Base-by-base conservation (phyloP, 805 yeast species). In the Komagataella pastoris region DNA sequence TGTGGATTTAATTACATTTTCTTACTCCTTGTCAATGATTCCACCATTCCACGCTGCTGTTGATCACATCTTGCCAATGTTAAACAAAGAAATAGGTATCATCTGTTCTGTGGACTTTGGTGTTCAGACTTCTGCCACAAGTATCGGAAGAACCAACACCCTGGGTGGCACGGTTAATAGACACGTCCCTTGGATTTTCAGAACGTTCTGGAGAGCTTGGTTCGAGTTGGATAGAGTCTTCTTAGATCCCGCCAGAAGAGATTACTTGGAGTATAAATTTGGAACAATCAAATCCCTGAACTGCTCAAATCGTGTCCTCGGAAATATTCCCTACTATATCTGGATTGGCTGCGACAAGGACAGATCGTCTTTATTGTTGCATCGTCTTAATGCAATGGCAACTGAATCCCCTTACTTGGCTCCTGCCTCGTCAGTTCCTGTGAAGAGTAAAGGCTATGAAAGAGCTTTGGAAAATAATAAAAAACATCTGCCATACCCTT, bases 151-250 rank as follows among this genome's bases (percentile, higher is more conserved):
- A 62, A 75, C 81, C 50, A 80, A 84, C 61, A 83, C 90, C 7
- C 67, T 85, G 43, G 95, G 95, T 50, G 93, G 95, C 7, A 68
- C 81, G 56, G 75, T 75, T 36, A 76, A 79, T 59, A 74, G 95
- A 60, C 85, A 85, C 62, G 81, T 78, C 54, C 83, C 88, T 24
- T 86, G 95, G 95, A 55, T 83, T 52, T 73, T 77, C 50, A 74
- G 95, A 62, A 84, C 87, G 30, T 87, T 86, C 63, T 86, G 95
- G 95, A 76, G 89, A 61, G 70, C 83, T 47, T 87, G 95, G 95
- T 86, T 87, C 65, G 95, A 86, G 65, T 83, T 83, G 51, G 95
- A 86, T 65, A 76, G 82, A 52, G 95, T 86, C 2, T 83, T 79
- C 59, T 73, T 86, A 57, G 95, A 86, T 61, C 80, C 89, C 36